Percentiles rank a stretch among this genome's conserved stretches.
Evolutionary conservation across 441 rosid species (phyloP).

Genomic region (Pelargonium hybrid): DNA sequence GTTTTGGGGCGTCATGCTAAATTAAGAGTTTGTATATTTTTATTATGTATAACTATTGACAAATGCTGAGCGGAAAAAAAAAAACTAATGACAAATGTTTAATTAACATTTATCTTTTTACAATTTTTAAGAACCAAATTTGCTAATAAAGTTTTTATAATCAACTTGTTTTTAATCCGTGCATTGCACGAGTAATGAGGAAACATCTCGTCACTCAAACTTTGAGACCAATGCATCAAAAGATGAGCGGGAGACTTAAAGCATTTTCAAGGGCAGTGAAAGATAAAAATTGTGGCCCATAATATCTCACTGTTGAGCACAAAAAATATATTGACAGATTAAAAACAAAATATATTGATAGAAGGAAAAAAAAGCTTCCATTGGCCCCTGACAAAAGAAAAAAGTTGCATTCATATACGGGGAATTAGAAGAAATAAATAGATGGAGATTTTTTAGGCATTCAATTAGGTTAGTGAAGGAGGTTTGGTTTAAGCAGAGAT

Average conservation of each 20-base stretch:
- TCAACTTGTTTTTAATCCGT: not conserved
- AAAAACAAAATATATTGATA: too few species aligned
- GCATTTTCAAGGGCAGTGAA: too few species aligned
- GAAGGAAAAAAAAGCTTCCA: too few species aligned
- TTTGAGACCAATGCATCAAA: too few species aligned
- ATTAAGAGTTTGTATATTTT: not conserved
- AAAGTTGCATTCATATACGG: not conserved
- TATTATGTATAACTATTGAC: not conserved
- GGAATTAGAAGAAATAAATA: not conserved
- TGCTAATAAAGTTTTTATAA: not conserved
- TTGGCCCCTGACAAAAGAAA: too few species aligned
- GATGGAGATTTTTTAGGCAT: not conserved
- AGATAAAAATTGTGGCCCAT: too few species aligned
- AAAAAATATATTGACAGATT: too few species aligned
- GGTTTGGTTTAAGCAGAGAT: not conserved
- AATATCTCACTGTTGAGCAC: too few species aligned
- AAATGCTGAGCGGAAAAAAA: too few species aligned
- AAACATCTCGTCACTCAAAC: too few species aligned
- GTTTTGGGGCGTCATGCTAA: not conserved
- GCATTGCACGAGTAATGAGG: too few species aligned
- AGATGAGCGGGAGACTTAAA: too few species aligned
- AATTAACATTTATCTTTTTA: not conserved
- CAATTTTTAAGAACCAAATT: not conserved
- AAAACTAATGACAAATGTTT: not conserved
- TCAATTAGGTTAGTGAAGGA: not conserved